Percentiles rank a stretch among this genome's conserved stretches.
Conservation (phyloP, 2,329 filamentous ascomycete genomes). For the Tolypocladium ophioglossoides region DNA sequence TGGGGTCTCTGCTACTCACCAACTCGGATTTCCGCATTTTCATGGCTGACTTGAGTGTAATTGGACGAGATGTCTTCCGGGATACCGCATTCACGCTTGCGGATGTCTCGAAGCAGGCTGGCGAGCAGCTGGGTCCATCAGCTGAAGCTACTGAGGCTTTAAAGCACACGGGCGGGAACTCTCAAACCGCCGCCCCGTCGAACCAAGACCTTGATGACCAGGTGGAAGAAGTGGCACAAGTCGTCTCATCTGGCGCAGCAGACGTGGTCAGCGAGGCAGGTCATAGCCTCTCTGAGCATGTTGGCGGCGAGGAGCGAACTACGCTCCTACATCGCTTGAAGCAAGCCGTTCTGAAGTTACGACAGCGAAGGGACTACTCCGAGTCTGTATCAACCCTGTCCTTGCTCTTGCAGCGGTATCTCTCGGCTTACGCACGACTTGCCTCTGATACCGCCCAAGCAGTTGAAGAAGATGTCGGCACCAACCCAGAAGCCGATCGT, state of each 20-base stretch:
- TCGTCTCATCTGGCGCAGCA: conserved; percentile 41
- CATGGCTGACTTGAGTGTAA: conserved; percentile 65
- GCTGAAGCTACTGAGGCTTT: conserved; percentile 41
- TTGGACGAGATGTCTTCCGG: conserved; percentile 75
- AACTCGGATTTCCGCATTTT: conserved; percentile 88
- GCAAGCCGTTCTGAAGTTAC: conserved; percentile 61
- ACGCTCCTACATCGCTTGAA: conserved; percentile 68
- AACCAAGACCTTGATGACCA: conserved; percentile 54
- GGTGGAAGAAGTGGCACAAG: conserved; percentile 41
- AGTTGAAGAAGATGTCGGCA: conserved; percentile 58
- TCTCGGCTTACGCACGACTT: conserved; percentile 64
- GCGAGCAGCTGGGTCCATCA: conserved; percentile 62
- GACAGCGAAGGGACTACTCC: conserved; percentile 70
- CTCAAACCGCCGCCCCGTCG: conserved; percentile 29
- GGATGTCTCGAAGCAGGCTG: conserved; percentile 62
- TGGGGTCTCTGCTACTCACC: conserved; percentile 74
- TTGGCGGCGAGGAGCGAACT: conserved; percentile 61
- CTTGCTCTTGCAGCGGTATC: conserved; percentile 67
- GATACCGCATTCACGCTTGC: conserved; percentile 77
- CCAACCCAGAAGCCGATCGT: conserved; percentile 63
- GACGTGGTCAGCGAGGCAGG: conserved; percentile 48
- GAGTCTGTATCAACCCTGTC: conserved; percentile 76
- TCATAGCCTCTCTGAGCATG: conserved; percentile 62
- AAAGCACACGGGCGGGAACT: conserved; percentile 22
- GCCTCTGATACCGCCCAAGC: conserved; percentile 55